Evolutionary conservation across 2,329 filamentous ascomycete genomes (phyloP), one percentile per base, ranked within the genome.

Genomic region (Piedraia hortae): DNA sequence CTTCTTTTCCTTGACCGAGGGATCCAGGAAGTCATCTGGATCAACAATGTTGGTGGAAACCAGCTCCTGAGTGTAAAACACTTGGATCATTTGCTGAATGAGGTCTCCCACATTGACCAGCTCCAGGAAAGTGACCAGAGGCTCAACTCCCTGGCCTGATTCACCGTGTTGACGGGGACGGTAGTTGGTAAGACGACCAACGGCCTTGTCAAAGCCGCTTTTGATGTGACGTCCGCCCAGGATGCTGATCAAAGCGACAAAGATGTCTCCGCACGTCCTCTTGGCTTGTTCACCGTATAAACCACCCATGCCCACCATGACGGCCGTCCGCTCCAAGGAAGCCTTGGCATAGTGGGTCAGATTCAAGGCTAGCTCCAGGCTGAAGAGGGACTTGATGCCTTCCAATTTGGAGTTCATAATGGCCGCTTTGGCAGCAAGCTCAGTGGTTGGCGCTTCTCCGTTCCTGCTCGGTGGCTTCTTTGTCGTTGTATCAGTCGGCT

Each of bases 81-180:
- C 78, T 41, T 97, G 85, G 26, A 97, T 65, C 85, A 97, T 97
- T 44, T 97, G 85, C 27, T 88, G 77, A 35, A 97, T 97, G 26
- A 97, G 56, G 43, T 97, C 85, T 26, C 85, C 85, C 1, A 97
- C 82, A 40, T 97, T 97, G 43, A 97, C 85, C 13, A 97, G 61
- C 47, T 97, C 85, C 28, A 97, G 64, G 37, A 97, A 97, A 1
- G 75, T 91, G 20, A 91, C 78, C 3, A 97, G 58, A 2, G 85
- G 85, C 24, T 78, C 77, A 5, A 91, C 80, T 1, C 73, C 74
- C 18, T 31, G 26, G 7, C 27, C 18, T 9, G 20, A 26, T 30
- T 72, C 64, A 36, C 52, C 71, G 14, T 74, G 68, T 32, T 88
- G 71, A 9, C 80, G 66, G 18, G 85, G 78, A 36, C 88, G 82